A percentile compares a stretch with the other conserved stretches of the same genome.
Evolutionary conservation across 495 filamentous ascomycete species (phyloP).

Genomic region (Halenospora varia): DNA sequence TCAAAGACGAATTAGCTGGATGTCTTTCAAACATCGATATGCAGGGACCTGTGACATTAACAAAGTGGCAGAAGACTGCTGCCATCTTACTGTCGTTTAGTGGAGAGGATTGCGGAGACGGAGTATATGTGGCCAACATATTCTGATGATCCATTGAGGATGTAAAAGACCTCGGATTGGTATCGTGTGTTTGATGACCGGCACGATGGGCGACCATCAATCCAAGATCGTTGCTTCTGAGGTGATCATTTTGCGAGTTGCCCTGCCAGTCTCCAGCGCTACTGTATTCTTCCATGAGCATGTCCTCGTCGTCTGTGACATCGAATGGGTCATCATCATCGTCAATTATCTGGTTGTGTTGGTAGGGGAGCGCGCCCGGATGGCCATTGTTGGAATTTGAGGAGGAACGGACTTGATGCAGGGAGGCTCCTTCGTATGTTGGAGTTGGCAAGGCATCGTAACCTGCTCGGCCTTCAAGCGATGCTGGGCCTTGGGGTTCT

Average conservation of each 20-base stretch:
- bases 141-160: conserved; percentile 64
- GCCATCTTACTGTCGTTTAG: conserved; percentile 80
- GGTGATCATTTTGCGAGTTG: conserved; percentile 7
- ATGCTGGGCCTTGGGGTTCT: neutral
- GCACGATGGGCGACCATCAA: conserved; percentile 32
- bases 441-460: neutral
- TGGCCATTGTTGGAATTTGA: neutral
- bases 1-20: conserved; percentile 69
- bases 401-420: neutral
- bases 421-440: neutral
- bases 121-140: conserved; percentile 73
- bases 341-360: neutral
- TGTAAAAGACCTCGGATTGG: conserved; percentile 44
- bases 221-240: conserved; percentile 35
- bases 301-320: conserved; percentile 51
- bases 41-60: conserved; percentile 81
- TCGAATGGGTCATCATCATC: conserved; percentile 68
- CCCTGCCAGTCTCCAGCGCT: conserved; percentile 23
- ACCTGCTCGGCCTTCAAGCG: neutral
- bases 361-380: neutral
- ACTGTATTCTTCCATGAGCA: conserved; percentile 31
- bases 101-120: conserved; percentile 71
- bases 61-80: conserved; percentile 87
- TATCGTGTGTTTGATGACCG: conserved; percentile 44
- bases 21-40: conserved; percentile 87